phyloP scores from a whole-genome alignment of 73 alveolate species.

The Paramecium tetraurelia region DNA sequence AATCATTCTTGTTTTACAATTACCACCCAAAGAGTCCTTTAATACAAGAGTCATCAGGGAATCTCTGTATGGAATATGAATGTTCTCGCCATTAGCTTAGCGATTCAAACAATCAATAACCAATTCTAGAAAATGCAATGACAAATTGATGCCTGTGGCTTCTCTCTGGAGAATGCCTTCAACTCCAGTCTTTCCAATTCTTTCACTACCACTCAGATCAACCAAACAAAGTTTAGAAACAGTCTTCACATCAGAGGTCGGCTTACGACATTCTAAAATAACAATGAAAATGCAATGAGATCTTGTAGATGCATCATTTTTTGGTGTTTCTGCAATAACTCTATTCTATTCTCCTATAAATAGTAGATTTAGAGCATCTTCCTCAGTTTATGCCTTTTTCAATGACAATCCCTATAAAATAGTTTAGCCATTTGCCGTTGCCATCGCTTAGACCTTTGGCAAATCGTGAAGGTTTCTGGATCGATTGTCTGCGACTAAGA shows the following conservation, averaged over 20 bases:
- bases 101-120: slow-evolving; percentile 90
- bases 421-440: slow-evolving; percentile 92
- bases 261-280: slow-evolving; percentile 93
- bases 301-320: slow-evolving; percentile 99
- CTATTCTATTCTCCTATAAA: slow-evolving; percentile 99
- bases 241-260: slow-evolving; percentile 95
- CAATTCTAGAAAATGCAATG: slow-evolving; percentile 96
- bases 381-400: slow-evolving; percentile 97
- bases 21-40: slow-evolving; percentile 97
- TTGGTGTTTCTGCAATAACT: slow-evolving; percentile 99
- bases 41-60: slow-evolving; percentile 95
- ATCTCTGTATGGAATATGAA: slow-evolving; percentile 96
- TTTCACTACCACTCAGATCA: slow-evolving; percentile 95
- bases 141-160: slow-evolving; percentile 93
- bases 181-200: slow-evolving; percentile 87
- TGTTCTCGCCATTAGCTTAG: slow-evolving; percentile 81
- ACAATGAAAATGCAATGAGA: slow-evolving; percentile 99
- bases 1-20: slow-evolving; percentile 97
- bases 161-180: slow-evolving; percentile 85
- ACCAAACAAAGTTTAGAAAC: slow-evolving; percentile 92
- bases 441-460: slow-evolving; percentile 93
- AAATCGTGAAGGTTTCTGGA: slow-evolving; percentile 91
- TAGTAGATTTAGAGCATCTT: slow-evolving; percentile 95
- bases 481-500: slow-evolving; percentile 92
- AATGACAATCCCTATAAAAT: slow-evolving; percentile 93